phyloP scores from a whole-genome alignment of 441 rosid species.

The Gossypium aridum region DNA sequence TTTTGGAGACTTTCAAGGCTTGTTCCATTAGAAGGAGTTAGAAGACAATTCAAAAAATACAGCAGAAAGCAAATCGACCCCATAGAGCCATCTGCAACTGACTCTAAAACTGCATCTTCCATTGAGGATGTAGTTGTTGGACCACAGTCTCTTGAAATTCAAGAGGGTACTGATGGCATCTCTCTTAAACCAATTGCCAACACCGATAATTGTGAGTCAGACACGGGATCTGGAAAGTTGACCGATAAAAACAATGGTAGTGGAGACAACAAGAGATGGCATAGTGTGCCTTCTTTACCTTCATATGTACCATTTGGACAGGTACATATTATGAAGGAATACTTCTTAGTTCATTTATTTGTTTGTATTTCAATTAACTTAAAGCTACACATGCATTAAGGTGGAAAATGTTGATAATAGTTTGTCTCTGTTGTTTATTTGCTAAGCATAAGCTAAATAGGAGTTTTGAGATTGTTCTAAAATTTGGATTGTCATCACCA shows the following conservation, averaged over 20 bases:
- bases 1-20: conserved; percentile 94
- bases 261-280: conserved; percentile 57
- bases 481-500: background rate
- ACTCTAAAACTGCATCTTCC: conserved; percentile 36
- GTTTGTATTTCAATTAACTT: background rate
- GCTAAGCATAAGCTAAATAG: background rate
- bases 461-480: background rate
- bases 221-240: conserved; percentile 33
- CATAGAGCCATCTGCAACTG: conserved; percentile 32
- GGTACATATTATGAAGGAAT: conserved; percentile 33
- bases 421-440: conserved; percentile 5
- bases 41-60: conserved; percentile 52
- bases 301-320: conserved; percentile 95
- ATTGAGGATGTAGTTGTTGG: conserved; percentile 59
- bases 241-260: conserved; percentile 34
- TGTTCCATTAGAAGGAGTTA: conserved; percentile 79
- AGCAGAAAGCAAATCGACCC: conserved; percentile 46
- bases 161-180: conserved; percentile 91
- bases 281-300: conserved; percentile 74
- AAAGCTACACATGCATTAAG: background rate
- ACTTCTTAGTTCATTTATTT: conserved; percentile 6
- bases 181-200: conserved; percentile 78
- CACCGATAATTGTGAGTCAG: conserved; percentile 25
- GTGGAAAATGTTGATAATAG: background rate
- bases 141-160: conserved; percentile 89